A percentile compares a stretch with the other conserved stretches of the same genome.
Evolutionary conservation across 2,329 filamentous ascomycete species (phyloP).

Genomic region (Diaporthe nobilis): DNA sequence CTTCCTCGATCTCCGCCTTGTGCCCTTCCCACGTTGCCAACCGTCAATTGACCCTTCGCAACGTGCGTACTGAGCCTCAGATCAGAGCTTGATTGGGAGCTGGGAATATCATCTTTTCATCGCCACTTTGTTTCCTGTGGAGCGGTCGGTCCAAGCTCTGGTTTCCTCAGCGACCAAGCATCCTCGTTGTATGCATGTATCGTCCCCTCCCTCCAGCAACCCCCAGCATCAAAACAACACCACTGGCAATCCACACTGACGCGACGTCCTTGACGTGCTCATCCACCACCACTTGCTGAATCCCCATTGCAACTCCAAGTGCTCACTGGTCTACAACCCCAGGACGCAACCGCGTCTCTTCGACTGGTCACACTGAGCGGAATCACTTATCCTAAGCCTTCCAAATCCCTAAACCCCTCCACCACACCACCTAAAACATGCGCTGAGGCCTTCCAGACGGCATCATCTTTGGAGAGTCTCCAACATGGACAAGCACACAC

Average conservation of each 20-base stretch:
- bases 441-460: constrained; percentile 21
- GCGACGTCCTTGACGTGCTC: neutral
- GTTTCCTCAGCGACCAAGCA: constrained; percentile 19
- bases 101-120: constrained; percentile 37
- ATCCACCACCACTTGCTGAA: constrained; percentile 25
- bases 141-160: constrained; percentile 32
- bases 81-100: constrained; percentile 3
- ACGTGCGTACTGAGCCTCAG: neutral
- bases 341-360: neutral
- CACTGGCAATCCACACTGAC: neutral
- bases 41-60: neutral
- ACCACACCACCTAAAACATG: constrained; percentile 24
- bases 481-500: constrained; percentile 37
- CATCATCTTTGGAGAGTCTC: neutral
- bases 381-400: neutral
- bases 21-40: constrained; percentile 7
- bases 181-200: constrained; percentile 3
- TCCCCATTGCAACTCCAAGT: constrained; percentile 8
- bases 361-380: neutral
- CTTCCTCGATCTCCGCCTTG: constrained; percentile 4
- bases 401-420: neutral
- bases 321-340: neutral
- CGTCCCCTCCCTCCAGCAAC: constrained; percentile 11
- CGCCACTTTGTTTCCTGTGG: constrained; percentile 33
- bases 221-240: constrained; percentile 24